Evolutionary conservation across 495 filamentous ascomycete genomes (phyloP).

Genomic region (Aspergillus steynii): DNA sequence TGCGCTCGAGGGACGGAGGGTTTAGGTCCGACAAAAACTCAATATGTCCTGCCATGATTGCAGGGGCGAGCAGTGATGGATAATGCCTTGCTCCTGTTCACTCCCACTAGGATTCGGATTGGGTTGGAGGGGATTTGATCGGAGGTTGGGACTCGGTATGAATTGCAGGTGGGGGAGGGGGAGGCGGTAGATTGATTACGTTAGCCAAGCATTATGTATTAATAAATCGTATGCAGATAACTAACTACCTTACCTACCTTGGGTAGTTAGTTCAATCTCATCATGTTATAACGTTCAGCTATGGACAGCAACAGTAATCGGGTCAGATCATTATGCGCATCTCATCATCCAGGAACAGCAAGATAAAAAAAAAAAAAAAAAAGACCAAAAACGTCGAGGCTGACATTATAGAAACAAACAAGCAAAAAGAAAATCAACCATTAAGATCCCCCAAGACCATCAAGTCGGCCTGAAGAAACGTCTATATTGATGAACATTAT

Average conservation of each 20-base stretch:
- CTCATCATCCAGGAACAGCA: not conserved
- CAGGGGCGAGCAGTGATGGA: constrained; percentile 9
- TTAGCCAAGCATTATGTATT: not conserved
- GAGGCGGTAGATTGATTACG: not conserved
- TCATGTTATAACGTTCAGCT: no score
- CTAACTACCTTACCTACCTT: no score
- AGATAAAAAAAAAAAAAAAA: not conserved
- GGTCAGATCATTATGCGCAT: not conserved
- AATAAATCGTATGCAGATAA: no score
- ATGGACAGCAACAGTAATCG: not conserved
- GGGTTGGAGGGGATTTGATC: not conserved
- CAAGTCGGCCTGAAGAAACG: not conserved
- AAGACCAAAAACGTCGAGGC: not conserved
- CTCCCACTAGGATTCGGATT: no score
- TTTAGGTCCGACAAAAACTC: constrained; percentile 40
- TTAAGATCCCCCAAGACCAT: not conserved
- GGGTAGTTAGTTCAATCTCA: not conserved
- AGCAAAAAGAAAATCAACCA: not conserved
- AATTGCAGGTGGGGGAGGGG: constrained; percentile 7
- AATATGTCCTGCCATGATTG: constrained; percentile 11
- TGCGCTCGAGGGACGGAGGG: constrained; percentile 70
- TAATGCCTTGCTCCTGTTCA: not conserved
- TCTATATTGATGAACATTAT: not conserved
- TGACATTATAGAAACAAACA: no score
- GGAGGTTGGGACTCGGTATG: not conserved